Percentiles rank a stretch among this genome's conserved stretches.
These are phyloP conservation scores for Geotrichum histeridarum DNA, from an alignment of 1,139 yeast genomes.

Conservation along the genomic window DNA sequence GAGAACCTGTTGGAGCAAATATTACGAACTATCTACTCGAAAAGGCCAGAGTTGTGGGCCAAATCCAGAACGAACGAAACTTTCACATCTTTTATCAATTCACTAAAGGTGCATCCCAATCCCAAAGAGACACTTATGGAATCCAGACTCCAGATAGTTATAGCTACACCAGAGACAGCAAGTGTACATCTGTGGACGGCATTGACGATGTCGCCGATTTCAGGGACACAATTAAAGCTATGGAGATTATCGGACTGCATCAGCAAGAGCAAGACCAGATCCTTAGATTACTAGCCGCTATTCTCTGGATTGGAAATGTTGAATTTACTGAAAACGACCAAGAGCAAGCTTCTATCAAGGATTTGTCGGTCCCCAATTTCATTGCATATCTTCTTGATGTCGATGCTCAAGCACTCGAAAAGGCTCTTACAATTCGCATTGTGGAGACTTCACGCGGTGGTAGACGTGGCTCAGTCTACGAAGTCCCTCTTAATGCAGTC, in stretches of 20 bases:
- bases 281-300: constrained; percentile 75
- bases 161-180: constrained; percentile 78
- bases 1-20: constrained; percentile 91
- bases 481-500: constrained; percentile 83
- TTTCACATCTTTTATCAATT: constrained; percentile 96
- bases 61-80: constrained; percentile 85
- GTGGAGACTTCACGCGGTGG: constrained; percentile 79
- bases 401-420: constrained; percentile 59
- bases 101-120: constrained; percentile 84
- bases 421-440: constrained; percentile 70
- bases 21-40: constrained; percentile 92
- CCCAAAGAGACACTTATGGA: constrained; percentile 77
- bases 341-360: constrained; percentile 78
- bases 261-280: constrained; percentile 85
- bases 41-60: constrained; percentile 93
- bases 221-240: constrained; percentile 74
- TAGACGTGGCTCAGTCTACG: constrained; percentile 88
- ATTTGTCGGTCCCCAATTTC: constrained; percentile 83
- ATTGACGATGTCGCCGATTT: constrained; percentile 80
- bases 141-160: constrained; percentile 92
- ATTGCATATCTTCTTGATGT: constrained; percentile 89
- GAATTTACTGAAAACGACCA: constrained; percentile 75
- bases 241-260: constrained; percentile 78
- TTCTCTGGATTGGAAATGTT: constrained; percentile 92
- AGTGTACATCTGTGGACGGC: constrained; percentile 80